Evolutionary conservation across 768 basidiomycete genomes (phyloP).

Genomic region (Suillus brevipes): DNA sequence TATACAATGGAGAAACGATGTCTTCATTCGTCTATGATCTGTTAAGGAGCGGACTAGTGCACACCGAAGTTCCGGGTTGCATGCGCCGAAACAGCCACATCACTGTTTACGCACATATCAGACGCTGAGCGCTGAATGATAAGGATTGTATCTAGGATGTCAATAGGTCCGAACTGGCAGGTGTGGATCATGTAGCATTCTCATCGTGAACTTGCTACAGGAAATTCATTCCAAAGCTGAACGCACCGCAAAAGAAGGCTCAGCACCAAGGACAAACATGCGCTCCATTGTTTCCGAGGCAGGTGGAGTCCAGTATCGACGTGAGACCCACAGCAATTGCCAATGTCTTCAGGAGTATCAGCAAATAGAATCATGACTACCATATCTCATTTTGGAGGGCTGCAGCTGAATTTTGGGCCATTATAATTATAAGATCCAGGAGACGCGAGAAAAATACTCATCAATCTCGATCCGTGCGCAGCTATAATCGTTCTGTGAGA

Average conservation of each 20-base stretch:
- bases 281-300: constrained; percentile 57
- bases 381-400: constrained; percentile 93
- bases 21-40: background rate
- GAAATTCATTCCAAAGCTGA: constrained; percentile 65
- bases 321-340: constrained; percentile 79
- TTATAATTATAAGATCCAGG: constrained; percentile 4
- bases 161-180: constrained; percentile 11
- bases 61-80: background rate
- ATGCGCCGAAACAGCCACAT: background rate
- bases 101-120: constrained; percentile 30
- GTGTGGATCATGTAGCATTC: constrained; percentile 33
- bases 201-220: constrained; percentile 47
- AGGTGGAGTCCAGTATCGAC: constrained; percentile 74
- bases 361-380: constrained; percentile 96
- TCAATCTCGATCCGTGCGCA: constrained; percentile 98
- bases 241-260: constrained; percentile 76
- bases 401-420: constrained; percentile 75
- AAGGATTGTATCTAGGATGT: constrained; percentile 39
- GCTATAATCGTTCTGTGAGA: constrained; percentile 82
- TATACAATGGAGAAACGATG: background rate
- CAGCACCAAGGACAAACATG: constrained; percentile 63
- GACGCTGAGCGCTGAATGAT: constrained; percentile 58
- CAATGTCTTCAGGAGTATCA: constrained; percentile 62
- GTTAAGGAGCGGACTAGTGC: background rate
- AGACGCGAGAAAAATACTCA: constrained; percentile 18